Percentiles rank a stretch among this genome's conserved stretches.
These are phyloP conservation scores for Beauveria medogensis DNA, from an alignment of 2,329 filamentous ascomycete species.

Conservation along the genomic window DNA sequence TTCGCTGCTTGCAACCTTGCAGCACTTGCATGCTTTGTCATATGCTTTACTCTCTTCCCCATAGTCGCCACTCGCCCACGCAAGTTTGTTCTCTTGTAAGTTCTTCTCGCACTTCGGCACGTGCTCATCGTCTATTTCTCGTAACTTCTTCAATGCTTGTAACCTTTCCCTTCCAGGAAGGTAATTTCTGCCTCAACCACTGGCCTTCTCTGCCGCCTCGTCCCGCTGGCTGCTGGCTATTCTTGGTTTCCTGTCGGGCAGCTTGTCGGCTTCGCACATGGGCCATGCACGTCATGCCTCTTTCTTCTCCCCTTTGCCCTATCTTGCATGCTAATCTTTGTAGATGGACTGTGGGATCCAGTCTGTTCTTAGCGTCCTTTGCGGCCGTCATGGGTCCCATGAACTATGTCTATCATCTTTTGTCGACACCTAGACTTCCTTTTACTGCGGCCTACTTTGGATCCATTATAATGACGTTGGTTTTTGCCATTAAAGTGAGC, in stretches of 20 bases:
- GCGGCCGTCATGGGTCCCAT: constrained; percentile 88
- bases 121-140: background rate
- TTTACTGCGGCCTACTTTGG: constrained; percentile 95
- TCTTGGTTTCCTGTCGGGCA: background rate
- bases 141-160: background rate
- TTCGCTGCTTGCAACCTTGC: constrained; percentile 88
- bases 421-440: constrained; percentile 76
- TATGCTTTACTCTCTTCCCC: constrained; percentile 86
- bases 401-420: constrained; percentile 73
- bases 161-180: background rate
- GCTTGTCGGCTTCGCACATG: background rate
- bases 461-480: constrained; percentile 80
- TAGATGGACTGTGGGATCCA: constrained; percentile 91
- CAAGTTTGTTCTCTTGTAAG: constrained; percentile 97
- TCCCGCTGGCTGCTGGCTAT: background rate
- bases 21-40: constrained; percentile 83
- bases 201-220: constrained; percentile 3
- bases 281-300: constrained; percentile 19
- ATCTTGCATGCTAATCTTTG: constrained; percentile 19
- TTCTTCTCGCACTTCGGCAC: constrained; percentile 25
- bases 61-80: constrained; percentile 70
- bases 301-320: background rate
- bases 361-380: constrained; percentile 86
- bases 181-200: constrained; percentile 2
- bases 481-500: constrained; percentile 88